A percentile compares a stretch with the other conserved stretches of the same genome.
Evolutionary conservation across 768 basidiomycete species (phyloP).

Genomic region (Suillus subluteus): DNA sequence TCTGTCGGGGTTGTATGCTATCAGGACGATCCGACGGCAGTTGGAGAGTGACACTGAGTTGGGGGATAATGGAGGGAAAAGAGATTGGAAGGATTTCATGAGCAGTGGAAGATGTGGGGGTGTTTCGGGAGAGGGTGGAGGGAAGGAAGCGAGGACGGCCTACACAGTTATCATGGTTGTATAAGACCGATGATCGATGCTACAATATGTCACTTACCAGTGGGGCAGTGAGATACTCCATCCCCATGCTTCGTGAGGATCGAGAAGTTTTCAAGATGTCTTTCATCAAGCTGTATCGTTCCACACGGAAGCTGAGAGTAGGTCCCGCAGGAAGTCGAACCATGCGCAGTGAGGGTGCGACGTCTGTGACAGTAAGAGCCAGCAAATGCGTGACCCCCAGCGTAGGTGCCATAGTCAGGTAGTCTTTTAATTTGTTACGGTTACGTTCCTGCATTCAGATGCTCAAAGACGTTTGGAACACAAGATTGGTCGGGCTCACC

Average conservation of each 20-base stretch:
- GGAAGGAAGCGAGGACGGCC: constrained; percentile 93
- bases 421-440: constrained; percentile 92
- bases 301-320: constrained; percentile 89
- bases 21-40: constrained; percentile 90
- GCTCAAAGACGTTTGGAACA: constrained; percentile 11
- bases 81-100: constrained; percentile 93
- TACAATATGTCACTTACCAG: constrained; percentile 56
- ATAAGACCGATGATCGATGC: background rate
- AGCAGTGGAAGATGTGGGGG: constrained; percentile 88
- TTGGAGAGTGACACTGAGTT: constrained; percentile 80
- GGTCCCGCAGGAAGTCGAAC: constrained; percentile 89
- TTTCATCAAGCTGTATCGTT: constrained; percentile 90
- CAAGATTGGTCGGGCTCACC: constrained; percentile 43
- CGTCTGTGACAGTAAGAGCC: constrained; percentile 85
- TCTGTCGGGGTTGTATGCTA: constrained; percentile 86
- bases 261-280: constrained; percentile 72
- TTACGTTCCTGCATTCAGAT: constrained; percentile 72
- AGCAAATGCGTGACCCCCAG: constrained; percentile 92
- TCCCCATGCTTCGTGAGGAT: constrained; percentile 73
- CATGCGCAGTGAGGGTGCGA: constrained; percentile 86
- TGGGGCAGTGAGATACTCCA: constrained; percentile 92
- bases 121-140: constrained; percentile 69
- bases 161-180: constrained; percentile 33
- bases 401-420: constrained; percentile 87
- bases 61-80: constrained; percentile 93